Base-by-base conservation (phyloP, 2,329 filamentous ascomycete genomes). In the Aureobasidium sp. region DNA sequence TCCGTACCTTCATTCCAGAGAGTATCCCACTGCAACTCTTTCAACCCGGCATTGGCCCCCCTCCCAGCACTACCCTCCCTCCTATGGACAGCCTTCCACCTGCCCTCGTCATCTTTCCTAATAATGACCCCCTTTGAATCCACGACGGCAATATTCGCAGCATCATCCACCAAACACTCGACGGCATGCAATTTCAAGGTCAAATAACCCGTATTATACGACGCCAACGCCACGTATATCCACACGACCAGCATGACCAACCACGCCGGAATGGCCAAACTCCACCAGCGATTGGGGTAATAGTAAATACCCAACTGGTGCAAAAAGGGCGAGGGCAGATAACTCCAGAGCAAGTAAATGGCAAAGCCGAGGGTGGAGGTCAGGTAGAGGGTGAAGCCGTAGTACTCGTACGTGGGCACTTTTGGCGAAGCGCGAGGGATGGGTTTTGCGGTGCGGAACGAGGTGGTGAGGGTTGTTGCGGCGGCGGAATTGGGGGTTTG, bases 331-430 rank as follows among this genome's bases (percentile, higher is more conserved):
- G 86, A 88, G 0, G 93, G 93, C 5, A 97, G 82, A 70, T 93
- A 97, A 12, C 86, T 86, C 93, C 90, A 96, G 10, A 85, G 73
- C 19, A 85, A 69, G 66, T 85, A 86, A 57, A 84, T 78, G 11
- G 83, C 74, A 67, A 97, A 97, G 2, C 83, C 83, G 48, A 93
- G 75, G 19, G 85, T 88, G 57, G 86, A 90, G 65, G 91, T 88
- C 34, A 98, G 79, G 73, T 98, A 97, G 45, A 98, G 80, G 51
- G 95, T 91, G 71, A 98, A 98, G 67, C 93, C 93, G 68, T 97
- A 97, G 79, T 97, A 98, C 68, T 98, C 93, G 73, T 98, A 97
- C 0, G 93, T 98, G n/a, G 93, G 93, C 2, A 98, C 90, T 66
- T 93, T 90, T 1, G 93, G 93, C 51, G 85, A 85, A 1, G 90